Evolutionary conservation across 2,329 filamentous ascomycete genomes (phyloP).

Genomic region (Penicillium paneum): DNA sequence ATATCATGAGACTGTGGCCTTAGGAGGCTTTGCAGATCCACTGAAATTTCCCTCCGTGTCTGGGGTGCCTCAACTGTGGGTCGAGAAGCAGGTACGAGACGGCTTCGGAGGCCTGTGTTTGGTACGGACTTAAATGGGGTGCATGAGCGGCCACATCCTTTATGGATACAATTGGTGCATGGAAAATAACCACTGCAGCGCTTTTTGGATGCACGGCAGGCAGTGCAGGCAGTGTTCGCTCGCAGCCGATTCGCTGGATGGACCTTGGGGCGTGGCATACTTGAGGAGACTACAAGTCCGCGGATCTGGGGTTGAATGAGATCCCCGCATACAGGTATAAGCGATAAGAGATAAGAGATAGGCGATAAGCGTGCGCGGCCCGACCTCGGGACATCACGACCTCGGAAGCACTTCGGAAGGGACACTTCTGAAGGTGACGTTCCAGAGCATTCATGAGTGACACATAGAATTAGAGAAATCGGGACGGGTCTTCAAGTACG

Average conservation of each 20-base stretch:
- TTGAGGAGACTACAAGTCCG: conserved; percentile 2
- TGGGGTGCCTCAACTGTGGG: not conserved
- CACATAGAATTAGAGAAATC: not conserved
- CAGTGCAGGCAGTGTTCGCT: conserved; percentile 49
- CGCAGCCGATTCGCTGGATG: conserved; percentile 49
- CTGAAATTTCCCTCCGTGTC: not conserved
- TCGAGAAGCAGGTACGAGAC: conserved; percentile 5
- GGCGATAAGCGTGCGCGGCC: conserved; percentile 2
- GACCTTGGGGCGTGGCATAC: conserved; percentile 54
- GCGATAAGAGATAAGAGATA: not conserved
- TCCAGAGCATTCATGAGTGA: not conserved
- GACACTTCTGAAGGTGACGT: not conserved
- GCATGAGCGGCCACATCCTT: conserved; percentile 42
- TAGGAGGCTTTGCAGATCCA: not conserved
- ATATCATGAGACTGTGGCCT: conserved; percentile 1
- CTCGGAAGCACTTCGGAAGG: conserved; percentile 3
- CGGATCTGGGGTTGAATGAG: conserved; percentile 1
- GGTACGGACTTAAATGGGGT: conserved; percentile 33
- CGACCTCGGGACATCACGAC: not conserved
- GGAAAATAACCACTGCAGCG: conserved; percentile 51
- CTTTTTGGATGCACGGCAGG: conserved; percentile 52
- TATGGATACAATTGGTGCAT: conserved; percentile 48
- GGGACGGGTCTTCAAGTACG: not conserved
- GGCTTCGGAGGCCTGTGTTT: conserved; percentile 13
- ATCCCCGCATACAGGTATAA: conserved; percentile 1